Evolutionary conservation across 1,139 yeast genomes (phyloP).

Genomic region (Debaryomyces sp.): DNA sequence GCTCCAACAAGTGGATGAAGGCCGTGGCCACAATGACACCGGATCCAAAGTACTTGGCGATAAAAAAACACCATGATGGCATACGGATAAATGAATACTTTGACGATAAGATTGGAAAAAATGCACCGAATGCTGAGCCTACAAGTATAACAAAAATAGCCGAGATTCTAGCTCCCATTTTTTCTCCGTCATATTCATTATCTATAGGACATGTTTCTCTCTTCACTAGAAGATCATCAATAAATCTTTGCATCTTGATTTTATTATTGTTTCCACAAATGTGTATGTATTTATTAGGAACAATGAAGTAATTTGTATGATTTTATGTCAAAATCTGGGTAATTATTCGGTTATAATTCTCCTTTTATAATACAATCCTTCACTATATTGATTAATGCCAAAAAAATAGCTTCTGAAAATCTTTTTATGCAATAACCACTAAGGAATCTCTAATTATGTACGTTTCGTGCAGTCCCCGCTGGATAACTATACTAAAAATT

Average conservation of each 20-base stretch:
- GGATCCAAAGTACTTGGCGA: constrained; percentile 85
- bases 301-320: not conserved
- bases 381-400: not conserved
- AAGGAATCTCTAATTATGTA: not conserved
- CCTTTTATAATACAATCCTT: constrained; percentile 1
- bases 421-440: constrained; percentile 4
- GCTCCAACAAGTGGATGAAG: constrained; percentile 79
- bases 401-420: not conserved
- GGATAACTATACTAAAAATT: not conserved
- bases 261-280: constrained; percentile 7
- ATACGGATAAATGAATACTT: constrained; percentile 53
- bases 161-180: constrained; percentile 69
- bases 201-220: constrained; percentile 38
- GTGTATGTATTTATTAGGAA: not conserved
- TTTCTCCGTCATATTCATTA: constrained; percentile 41
- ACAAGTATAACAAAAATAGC: constrained; percentile 68
- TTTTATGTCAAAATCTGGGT: not conserved
- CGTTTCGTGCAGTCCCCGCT: not conserved
- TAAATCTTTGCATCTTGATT: constrained; percentile 3
- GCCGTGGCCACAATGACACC: constrained; percentile 94
- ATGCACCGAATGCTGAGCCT: constrained; percentile 59
- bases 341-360: not conserved
- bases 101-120: constrained; percentile 62
- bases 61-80: constrained; percentile 65
- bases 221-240: constrained; percentile 13